A percentile compares a stretch with the other conserved stretches of the same genome.
phyloP scores from a whole-genome alignment of 805 yeast species.

The Zygosaccharomyces bailii region DNA sequence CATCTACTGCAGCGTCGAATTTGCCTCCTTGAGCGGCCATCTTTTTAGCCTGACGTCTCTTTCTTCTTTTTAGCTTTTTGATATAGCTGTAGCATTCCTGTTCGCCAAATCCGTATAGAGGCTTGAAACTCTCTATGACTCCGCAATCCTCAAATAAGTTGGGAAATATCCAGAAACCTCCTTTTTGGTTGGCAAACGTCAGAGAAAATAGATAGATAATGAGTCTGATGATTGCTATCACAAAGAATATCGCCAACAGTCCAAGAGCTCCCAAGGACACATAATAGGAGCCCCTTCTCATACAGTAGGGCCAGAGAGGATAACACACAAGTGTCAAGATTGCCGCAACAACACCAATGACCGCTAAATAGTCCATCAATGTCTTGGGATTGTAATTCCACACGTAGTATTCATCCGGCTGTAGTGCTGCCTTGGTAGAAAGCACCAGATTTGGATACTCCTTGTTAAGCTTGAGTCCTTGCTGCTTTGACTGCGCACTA shows the following conservation, averaged over 20 bases:
- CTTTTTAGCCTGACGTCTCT: slow-evolving; percentile 29
- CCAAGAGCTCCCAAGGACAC: slow-evolving; percentile 73
- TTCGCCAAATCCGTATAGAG: slow-evolving; percentile 81
- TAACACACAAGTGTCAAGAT: slow-evolving; percentile 67
- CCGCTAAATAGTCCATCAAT: slow-evolving; percentile 41
- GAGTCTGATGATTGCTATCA: slow-evolving; percentile 72
- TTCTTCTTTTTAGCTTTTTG: slow-evolving; percentile 33
- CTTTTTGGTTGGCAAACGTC: slow-evolving; percentile 39
- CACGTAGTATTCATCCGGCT: slow-evolving; percentile 67
- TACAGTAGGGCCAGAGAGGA: slow-evolving; percentile 92
- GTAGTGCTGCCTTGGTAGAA: slow-evolving; percentile 54
- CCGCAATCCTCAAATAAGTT: slow-evolving; percentile 95
- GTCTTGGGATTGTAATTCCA: slow-evolving; percentile 78
- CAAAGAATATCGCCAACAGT: slow-evolving; percentile 70
- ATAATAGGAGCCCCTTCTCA: slow-evolving; percentile 91
- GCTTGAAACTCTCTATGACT: slow-evolving; percentile 84
- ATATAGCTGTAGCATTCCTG: slow-evolving; percentile 33
- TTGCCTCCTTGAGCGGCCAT: not conserved
- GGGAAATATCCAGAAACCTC: slow-evolving; percentile 95
- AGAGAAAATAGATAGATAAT: slow-evolving; percentile 51
- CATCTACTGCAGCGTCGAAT: slow-evolving; percentile 1
- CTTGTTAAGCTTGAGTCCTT: slow-evolving; percentile 60
- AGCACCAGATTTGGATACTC: slow-evolving; percentile 59
- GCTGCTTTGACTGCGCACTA: slow-evolving; percentile 59
- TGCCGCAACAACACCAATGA: slow-evolving; percentile 50